These are phyloP conservation scores for Dioscorea dumetorum DNA, from an alignment of 106 monocot genomes.

Conservation along the genomic window DNA sequence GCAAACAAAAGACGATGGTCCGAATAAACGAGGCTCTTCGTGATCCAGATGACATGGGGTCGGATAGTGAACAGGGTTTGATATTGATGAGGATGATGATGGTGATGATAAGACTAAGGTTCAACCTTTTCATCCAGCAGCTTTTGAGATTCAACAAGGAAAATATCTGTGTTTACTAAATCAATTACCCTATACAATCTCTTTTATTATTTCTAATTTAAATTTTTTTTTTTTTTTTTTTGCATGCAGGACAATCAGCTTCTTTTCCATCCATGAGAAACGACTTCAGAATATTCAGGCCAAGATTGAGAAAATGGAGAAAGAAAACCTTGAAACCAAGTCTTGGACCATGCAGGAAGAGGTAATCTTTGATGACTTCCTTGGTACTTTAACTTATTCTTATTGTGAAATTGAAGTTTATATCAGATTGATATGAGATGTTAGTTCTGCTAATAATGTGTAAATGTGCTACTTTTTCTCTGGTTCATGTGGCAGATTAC, in stretches of 20 bases:
- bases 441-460: no score
- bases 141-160: no score
- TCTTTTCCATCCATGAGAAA: slow-evolving; percentile 80
- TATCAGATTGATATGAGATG: no score
- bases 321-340: slow-evolving; percentile 73
- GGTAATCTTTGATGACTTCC: slow-evolving; percentile 27
- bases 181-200: no score
- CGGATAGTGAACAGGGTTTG: slow-evolving; percentile 30
- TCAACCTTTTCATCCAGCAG: no score
- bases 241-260: slow-evolving; percentile 25
- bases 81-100: slow-evolving; percentile 17
- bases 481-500: slow-evolving; percentile 47
- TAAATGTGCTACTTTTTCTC: background rate
- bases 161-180: no score
- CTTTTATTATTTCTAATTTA: no score
- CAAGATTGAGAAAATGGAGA: slow-evolving; percentile 85
- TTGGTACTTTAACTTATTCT: background rate
- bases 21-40: slow-evolving; percentile 21
- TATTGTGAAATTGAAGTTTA: background rate
- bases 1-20: slow-evolving; percentile 12
- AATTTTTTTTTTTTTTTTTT: slow-evolving; percentile 5
- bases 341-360: slow-evolving; percentile 94
- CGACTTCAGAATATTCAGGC: slow-evolving; percentile 40
- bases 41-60: slow-evolving; percentile 22
- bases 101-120: slow-evolving; percentile 8